Evolutionary conservation across 2,329 filamentous ascomycete genomes (phyloP).

Genomic region (Aspergillus brunneoviolaceus): DNA sequence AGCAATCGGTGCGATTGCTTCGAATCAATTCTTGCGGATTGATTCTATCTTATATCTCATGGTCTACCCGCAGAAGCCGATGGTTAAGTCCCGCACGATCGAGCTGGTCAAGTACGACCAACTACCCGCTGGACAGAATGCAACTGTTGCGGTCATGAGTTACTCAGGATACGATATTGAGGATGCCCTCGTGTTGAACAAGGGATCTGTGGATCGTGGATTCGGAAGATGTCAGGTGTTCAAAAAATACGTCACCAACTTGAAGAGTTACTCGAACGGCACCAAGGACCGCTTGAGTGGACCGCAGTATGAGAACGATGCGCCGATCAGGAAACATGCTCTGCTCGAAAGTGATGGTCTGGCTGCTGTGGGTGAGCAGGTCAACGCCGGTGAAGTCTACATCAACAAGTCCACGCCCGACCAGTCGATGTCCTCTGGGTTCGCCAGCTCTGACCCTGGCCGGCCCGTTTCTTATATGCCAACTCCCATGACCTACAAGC

Average conservation of each 20-base stretch:
- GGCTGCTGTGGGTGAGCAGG: constrained; percentile 77
- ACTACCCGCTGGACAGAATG: constrained; percentile 92
- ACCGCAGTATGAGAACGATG: constrained; percentile 63
- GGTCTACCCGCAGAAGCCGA: constrained; percentile 95
- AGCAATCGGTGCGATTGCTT: constrained; percentile 96
- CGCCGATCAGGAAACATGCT: constrained; percentile 65
- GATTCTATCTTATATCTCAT: constrained; percentile 95
- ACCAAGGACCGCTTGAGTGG: constrained; percentile 59
- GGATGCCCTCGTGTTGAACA: constrained; percentile 94
- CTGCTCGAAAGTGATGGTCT: constrained; percentile 83
- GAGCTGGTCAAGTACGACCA: constrained; percentile 97
- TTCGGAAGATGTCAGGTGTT: constrained; percentile 98
- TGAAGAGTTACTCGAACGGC: constrained; percentile 87
- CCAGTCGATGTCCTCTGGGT: constrained; percentile 70
- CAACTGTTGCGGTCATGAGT: constrained; percentile 97
- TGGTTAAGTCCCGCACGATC: constrained; percentile 97
- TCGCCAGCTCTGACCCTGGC: constrained; percentile 61
- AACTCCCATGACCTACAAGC: constrained; percentile 66
- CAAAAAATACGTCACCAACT: constrained; percentile 82
- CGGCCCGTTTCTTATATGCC: constrained; percentile 37
- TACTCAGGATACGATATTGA: constrained; percentile 99
- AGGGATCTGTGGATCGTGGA: constrained; percentile 89
- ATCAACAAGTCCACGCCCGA: constrained; percentile 85
- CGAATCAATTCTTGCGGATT: constrained; percentile 96
- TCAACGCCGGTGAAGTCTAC: constrained; percentile 79